Base-by-base conservation (phyloP, 176 grass and related monocot species). In the Luzula sylvatica region DNA sequence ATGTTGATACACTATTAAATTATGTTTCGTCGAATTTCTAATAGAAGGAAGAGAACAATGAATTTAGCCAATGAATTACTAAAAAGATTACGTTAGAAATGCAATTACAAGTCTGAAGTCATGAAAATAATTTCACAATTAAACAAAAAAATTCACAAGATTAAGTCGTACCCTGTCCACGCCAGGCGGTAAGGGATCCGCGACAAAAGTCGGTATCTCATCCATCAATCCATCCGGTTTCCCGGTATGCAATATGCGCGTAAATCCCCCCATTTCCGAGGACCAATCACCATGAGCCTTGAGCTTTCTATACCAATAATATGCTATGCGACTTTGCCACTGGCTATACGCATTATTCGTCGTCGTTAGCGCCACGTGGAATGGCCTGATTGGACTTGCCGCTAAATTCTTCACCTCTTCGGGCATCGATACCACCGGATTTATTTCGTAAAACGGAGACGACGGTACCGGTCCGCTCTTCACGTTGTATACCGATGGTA, bases 151-250 rank as follows among this genome's bases (percentile, higher is more conserved):
- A n/a, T n/a, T n/a, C n/a, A n/a, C n/a, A n/a, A n/a, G n/a, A n/a
- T 8, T 32, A 26, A 5, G 44, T 20, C 78, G 66, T 52, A 79
- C 90, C 55, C 53, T 79, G 56, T 95, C 90, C 22, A 70, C 65
- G 54, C 90, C 84, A 18, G 29, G 62, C 5, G 84, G 80, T 11
- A 95, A 80, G 2, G 84, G 83, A 30, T 88, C 50, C 2, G 88
- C 90, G 15, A 95, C 80, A 60, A 95, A 95, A 48, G 90, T 88
- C 26, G 80, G 90, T 56, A 95, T 95, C 74, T 95, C 84, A 20
- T 73, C 77, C 73, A 88, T 88, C 50, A 88, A 75, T 2, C 47
- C 39, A 29, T 95, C 90, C 1, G 90, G 70, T 38, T 46, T 77
- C 2, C 90, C 90, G 3, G 84, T 81, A 61, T 95, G 90, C 38